phyloP scores from a whole-genome alignment of 169 alveolate genomes.

The Theileria orientalis region DNA sequence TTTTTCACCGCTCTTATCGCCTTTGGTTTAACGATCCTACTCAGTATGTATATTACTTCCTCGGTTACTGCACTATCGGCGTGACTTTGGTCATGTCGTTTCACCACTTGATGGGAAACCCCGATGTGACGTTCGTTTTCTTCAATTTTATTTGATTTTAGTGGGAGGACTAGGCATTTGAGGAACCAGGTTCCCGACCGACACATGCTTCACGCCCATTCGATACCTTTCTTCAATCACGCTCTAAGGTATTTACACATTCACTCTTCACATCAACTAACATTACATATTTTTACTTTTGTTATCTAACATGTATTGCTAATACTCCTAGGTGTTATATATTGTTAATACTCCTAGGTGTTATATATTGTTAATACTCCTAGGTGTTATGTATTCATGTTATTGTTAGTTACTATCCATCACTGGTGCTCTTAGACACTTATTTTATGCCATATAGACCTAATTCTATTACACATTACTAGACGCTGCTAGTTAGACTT shows the following conservation, averaged over 20 bases:
- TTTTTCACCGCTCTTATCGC: conserved; percentile 73
- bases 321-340: no score
- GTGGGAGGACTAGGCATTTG: conserved; percentile 57
- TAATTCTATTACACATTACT: no score
- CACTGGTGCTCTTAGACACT: no score
- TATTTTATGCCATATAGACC: no score
- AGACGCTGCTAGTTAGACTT: no score
- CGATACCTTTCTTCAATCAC: conserved; percentile 74
- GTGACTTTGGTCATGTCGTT: conserved; percentile 43
- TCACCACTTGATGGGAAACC: conserved; percentile 56
- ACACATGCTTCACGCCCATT: conserved; percentile 71
- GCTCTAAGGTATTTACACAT: conserved; percentile 43
- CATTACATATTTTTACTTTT: no score
- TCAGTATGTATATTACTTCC: conserved; percentile 72
- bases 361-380: no score
- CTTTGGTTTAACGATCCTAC: conserved; percentile 78
- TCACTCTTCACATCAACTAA: no score
- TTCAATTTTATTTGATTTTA: background rate
- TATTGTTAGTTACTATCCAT: no score
- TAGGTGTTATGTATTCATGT: no score
- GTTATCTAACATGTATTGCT: no score
- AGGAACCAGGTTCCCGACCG: conserved; percentile 64
- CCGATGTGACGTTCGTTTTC: conserved; percentile 61
- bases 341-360: no score
- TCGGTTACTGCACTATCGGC: conserved; percentile 60